These are phyloP conservation scores for Aegilops speltoides DNA, from an alignment of 176 grass and related monocot genomes.

Conservation along the genomic window DNA sequence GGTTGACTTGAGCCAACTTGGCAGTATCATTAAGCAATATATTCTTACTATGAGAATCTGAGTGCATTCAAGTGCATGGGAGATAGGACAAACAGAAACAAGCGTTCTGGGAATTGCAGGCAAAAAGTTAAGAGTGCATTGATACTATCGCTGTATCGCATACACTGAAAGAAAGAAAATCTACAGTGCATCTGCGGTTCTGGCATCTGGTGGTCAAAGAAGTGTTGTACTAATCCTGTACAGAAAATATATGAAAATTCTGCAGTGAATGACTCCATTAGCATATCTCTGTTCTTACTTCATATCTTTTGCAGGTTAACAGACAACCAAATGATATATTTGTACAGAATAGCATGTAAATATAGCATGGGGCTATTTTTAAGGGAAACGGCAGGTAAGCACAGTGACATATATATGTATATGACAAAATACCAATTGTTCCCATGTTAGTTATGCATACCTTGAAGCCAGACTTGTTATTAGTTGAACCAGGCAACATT, in stretches of 20 bases:
- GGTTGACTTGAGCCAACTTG: neutral
- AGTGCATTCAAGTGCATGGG: neutral
- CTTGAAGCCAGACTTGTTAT: conserved; percentile 61
- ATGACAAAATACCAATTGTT: neutral
- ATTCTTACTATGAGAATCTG: neutral
- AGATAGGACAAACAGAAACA: neutral
- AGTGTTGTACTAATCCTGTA: conserved; percentile 4
- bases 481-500: conserved; percentile 38
- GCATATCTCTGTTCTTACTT: neutral
- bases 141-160: neutral
- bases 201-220: neutral
- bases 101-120: neutral
- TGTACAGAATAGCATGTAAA: neutral
- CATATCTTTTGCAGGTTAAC: conserved; percentile 15
- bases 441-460: conserved; percentile 19
- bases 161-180: neutral
- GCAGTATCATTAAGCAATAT: neutral
- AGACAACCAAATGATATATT: neutral
- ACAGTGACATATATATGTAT: neutral
- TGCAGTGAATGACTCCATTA: neutral
- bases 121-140: neutral
- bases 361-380: neutral
- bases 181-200: neutral
- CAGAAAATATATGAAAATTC: neutral
- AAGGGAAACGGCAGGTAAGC: neutral